phyloP scores from a whole-genome alignment of 2,329 filamentous ascomycete genomes.

The Magnaporthiopsis poae region DNA sequence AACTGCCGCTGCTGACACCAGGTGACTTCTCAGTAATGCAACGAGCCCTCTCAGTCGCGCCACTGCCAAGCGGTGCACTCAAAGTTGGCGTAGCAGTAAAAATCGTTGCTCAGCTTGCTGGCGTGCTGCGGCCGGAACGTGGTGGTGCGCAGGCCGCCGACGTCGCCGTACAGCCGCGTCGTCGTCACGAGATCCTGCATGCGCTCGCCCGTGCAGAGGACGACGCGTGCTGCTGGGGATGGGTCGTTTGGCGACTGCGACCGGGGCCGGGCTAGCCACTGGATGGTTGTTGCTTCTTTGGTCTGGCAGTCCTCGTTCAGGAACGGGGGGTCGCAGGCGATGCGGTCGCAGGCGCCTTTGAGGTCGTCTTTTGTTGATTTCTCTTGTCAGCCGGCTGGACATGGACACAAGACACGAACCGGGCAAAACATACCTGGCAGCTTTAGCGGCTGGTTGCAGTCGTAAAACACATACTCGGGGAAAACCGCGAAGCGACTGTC shows the following conservation, averaged over 20 bases:
- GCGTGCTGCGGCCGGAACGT: constrained; percentile 59
- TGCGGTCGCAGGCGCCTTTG: constrained; percentile 55
- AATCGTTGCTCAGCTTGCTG: constrained; percentile 71
- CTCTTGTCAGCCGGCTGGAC: too few relatives aligned
- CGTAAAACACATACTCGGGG: constrained; percentile 63
- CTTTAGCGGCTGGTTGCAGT: constrained; percentile 59
- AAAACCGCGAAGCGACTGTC: constrained; percentile 67
- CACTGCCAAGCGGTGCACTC: constrained; percentile 48
- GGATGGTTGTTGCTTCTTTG: constrained; percentile 64
- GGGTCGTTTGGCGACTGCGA: neutral
- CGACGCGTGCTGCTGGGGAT: constrained; percentile 29
- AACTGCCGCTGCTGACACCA: neutral
- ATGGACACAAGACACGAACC: too few relatives aligned
- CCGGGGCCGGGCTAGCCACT: constrained; percentile 53
- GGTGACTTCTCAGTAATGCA: neutral
- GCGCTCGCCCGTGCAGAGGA: constrained; percentile 69
- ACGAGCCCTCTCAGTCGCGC: constrained; percentile 8
- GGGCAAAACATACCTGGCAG: constrained; percentile 39
- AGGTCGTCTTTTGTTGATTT: constrained; percentile 27
- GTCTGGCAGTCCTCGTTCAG: constrained; percentile 72
- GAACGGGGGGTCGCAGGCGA: constrained; percentile 72
- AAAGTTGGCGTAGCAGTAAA: constrained; percentile 71
- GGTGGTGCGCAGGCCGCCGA: constrained; percentile 48
- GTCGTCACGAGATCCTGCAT: constrained; percentile 53
- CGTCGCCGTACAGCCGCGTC: constrained; percentile 53